Evolutionary conservation across 176 grass and related monocot genomes (phyloP).

Genomic region (Carex pumila): DNA sequence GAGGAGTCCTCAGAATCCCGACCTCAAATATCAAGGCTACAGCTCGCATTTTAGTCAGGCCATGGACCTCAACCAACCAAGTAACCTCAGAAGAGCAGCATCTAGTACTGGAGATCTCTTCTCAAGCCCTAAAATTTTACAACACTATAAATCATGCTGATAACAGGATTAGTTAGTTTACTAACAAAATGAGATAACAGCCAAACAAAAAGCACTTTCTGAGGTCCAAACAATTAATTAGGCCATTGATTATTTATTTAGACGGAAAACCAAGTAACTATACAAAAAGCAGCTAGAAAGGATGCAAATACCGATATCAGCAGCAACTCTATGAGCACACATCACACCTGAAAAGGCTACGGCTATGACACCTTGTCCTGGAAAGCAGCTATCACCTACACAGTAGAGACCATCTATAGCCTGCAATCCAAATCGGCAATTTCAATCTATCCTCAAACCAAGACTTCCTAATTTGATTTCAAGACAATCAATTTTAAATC

Average conservation of each 20-base stretch:
- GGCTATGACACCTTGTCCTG: conserved; percentile 91
- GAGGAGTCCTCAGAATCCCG: background rate
- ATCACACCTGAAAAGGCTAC: conserved; percentile 94
- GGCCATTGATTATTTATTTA: background rate
- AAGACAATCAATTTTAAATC: background rate
- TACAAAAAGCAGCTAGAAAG: background rate
- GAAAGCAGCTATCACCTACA: conserved; percentile 94
- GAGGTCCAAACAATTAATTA: background rate
- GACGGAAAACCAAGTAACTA: background rate
- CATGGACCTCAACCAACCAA: conserved; percentile 73
- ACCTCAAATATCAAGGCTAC: background rate
- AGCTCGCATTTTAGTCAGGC: conserved; percentile 25
- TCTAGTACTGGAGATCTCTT: conserved; percentile 74
- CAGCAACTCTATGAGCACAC: conserved; percentile 95
- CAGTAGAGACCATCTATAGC: conserved; percentile 91
- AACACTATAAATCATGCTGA: background rate
- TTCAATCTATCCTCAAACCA: background rate
- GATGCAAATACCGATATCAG: conserved; percentile 65
- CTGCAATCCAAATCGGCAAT: conserved; percentile 28
- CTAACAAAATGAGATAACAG: background rate
- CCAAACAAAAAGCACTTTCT: background rate
- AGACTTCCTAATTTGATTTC: background rate
- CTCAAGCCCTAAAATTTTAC: conserved; percentile 54
- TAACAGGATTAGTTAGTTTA: background rate
- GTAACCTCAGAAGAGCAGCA: conserved; percentile 64